A percentile compares a stretch with the other conserved stretches of the same genome.
These are phyloP conservation scores for Pogostemon cablin DNA, from an alignment of 257 asterid species.

Conservation along the genomic window DNA sequence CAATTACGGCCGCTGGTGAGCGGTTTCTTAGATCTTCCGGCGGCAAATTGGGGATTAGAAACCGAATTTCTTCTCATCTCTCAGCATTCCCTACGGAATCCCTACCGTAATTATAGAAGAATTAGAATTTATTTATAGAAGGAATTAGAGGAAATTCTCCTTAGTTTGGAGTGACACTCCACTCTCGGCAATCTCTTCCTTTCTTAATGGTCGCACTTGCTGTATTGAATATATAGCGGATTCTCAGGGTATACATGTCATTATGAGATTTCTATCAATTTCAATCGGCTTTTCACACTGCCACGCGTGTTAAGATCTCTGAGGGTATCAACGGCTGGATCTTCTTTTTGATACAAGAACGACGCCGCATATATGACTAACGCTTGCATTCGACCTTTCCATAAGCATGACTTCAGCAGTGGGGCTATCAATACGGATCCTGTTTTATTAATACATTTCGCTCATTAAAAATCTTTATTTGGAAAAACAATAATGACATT, in stretches of 20 bases:
- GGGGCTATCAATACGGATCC: too few relatives aligned
- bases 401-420: too few relatives aligned
- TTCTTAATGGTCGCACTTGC: neutral
- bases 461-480: too few relatives aligned
- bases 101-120: neutral
- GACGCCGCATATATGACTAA: constrained; percentile 1
- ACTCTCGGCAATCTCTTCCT: too few relatives aligned
- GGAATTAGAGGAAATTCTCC: too few relatives aligned
- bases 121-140: too few relatives aligned
- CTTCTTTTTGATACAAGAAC: neutral
- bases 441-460: too few relatives aligned
- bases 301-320: constrained; percentile 33
- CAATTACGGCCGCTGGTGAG: constrained; percentile 65
- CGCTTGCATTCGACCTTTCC: too few relatives aligned
- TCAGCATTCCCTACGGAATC: constrained; percentile 71
- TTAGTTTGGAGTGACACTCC: too few relatives aligned
- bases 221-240: constrained; percentile 19
- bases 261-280: neutral
- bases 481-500: too few relatives aligned
- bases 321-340: constrained; percentile 21
- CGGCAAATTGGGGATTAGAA: constrained; percentile 46
- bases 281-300: neutral
- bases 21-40: constrained; percentile 42
- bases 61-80: constrained; percentile 59
- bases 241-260: constrained; percentile 35